These are phyloP conservation scores for Alternaria consortialis DNA, from an alignment of 2,329 filamentous ascomycete genomes.

Conservation along the genomic window DNA sequence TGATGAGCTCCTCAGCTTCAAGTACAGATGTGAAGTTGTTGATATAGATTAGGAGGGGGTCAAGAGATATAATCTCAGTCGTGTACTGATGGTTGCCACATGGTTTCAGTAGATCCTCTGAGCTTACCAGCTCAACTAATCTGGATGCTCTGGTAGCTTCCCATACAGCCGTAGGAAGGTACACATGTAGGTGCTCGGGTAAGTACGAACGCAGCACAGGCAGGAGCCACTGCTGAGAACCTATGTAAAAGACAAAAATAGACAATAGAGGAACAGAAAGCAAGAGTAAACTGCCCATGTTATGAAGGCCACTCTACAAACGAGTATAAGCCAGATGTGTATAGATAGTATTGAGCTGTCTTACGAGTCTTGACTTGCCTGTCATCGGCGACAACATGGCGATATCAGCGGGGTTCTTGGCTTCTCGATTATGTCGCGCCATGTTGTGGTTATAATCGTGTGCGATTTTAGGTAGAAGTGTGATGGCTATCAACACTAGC, in stretches of 20 bases:
- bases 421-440: not conserved
- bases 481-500: not conserved
- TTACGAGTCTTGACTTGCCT: not conserved
- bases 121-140: too few species aligned
- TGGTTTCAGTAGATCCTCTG: constrained; percentile 6
- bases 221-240: constrained; percentile 10
- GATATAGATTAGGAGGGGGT: constrained; percentile 40
- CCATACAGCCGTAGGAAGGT: not conserved
- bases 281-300: not conserved
- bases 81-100: constrained; percentile 35
- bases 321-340: not conserved
- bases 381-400: not conserved
- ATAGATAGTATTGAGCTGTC: not conserved
- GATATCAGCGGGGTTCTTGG: not conserved
- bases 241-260: not conserved
- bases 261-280: not conserved
- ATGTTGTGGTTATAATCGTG: not conserved
- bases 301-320: not conserved
- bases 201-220: constrained; percentile 6
- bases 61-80: constrained; percentile 38
- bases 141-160: not conserved
- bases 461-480: not conserved
- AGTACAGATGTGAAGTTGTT: constrained; percentile 36
- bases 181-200: constrained; percentile 14
- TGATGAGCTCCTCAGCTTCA: constrained; percentile 35